Evolutionary conservation across 345 rosid species (phyloP), one percentile per base, ranked within the genome.

Genomic region (Lepidium didymum): DNA sequence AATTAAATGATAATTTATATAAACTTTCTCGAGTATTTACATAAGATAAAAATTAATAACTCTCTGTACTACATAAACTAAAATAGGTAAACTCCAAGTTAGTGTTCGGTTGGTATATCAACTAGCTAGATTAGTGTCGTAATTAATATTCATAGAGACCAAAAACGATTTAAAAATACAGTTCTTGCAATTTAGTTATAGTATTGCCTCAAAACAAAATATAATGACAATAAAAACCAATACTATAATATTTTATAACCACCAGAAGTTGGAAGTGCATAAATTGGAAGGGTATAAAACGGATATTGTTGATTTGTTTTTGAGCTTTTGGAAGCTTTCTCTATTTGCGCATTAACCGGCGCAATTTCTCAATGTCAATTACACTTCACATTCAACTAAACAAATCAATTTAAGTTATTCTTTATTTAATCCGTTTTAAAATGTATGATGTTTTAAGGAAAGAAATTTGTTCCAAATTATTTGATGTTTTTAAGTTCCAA

Each of bases 261-360:
- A 62, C 63, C 55, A 62, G 23, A 44, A 53, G 49, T 62, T 43
- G 63, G 69, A 53, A 43, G 46, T 35, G 56, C 56, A 70, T 38
- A 31, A 59, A 21, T 51, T 51, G 68, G 61, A 70, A 60, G 53
- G 60, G 13, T 18, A 16, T 12, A 63, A 55, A 72, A 56, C 36
- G 27, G 65, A 64, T 21, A 58, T 56, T 65, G 36, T 35, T 41
- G 15, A 19, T 72, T 56, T 63, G 52, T 55, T 45, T 46, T 72
- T 40, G 59, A 46, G 65, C 53, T 27, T 63, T 64, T 29, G 59
- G 64, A 64, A 64, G 64, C 58, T 47, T 56, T 46, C 62, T 54
- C 57, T 46, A 38, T 13, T 56, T 40, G 65, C 76, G 70, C 70
- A 56, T 72, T 64, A 64, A 72, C 65, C 70, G 70, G 70, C 76